Conservation (phyloP, 2,329 filamentous ascomycete species). For the Elsinoe arachidis region DNA sequence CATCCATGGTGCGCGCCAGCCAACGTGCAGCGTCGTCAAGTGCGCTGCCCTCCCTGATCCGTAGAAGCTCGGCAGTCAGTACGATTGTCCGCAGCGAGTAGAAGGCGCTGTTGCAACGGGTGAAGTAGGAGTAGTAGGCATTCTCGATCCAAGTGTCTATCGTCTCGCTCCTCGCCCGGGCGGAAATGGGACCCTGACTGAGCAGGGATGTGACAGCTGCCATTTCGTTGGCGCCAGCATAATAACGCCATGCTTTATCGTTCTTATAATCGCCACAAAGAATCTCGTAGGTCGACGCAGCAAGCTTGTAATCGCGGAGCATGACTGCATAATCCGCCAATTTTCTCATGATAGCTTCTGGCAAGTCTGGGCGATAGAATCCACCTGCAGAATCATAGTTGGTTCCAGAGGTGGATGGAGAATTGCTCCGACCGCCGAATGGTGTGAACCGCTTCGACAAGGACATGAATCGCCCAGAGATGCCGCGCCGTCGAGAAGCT, state of each 20-base stretch:
- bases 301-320: constrained; percentile 91
- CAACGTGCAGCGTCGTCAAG: constrained; percentile 82
- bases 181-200: constrained; percentile 56
- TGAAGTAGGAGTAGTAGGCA: constrained; percentile 85
- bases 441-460: constrained; percentile 83
- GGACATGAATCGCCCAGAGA: constrained; percentile 89
- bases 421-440: constrained; percentile 60
- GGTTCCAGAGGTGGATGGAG: constrained; percentile 44
- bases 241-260: constrained; percentile 94
- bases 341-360: constrained; percentile 87
- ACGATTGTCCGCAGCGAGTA: constrained; percentile 70
- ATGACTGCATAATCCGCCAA: constrained; percentile 94
- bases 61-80: constrained; percentile 71
- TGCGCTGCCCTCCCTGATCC: constrained; percentile 67
- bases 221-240: constrained; percentile 94
- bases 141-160: constrained; percentile 83
- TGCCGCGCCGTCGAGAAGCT: constrained; percentile 76
- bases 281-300: constrained; percentile 85
- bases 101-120: constrained; percentile 70
- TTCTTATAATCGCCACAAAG: constrained; percentile 81
- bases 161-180: constrained; percentile 70
- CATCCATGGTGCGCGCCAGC: constrained; percentile 72
- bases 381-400: constrained; percentile 73
- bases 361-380: constrained; percentile 73
- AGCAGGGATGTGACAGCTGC: constrained; percentile 75